These are phyloP conservation scores for Musa itinerans DNA, from an alignment of 176 grass and related monocot genomes.

Conservation along the genomic window DNA sequence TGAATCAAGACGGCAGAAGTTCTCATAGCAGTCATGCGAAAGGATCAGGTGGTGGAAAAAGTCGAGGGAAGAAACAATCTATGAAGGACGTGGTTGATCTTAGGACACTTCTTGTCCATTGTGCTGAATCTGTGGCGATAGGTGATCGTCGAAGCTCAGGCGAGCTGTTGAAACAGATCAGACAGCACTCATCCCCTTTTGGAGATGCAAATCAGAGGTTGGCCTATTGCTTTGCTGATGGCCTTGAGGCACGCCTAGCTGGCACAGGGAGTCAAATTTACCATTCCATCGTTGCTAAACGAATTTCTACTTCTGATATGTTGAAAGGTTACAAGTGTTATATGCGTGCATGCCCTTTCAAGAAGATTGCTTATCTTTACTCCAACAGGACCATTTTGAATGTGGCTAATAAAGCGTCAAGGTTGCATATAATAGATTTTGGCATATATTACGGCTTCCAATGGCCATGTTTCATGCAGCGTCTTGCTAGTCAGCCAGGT, in stretches of 20 bases:
- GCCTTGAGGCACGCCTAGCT: not conserved
- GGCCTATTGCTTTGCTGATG: not conserved
- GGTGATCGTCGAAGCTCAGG: not conserved
- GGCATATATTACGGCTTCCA: conserved; percentile 7
- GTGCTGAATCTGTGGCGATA: not conserved
- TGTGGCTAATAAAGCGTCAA: not conserved
- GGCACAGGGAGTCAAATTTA: conserved; percentile 1
- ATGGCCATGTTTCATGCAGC: conserved; percentile 5
- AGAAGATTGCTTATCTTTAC: not conserved
- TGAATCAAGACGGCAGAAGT: not conserved
- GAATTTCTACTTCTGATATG: not conserved
- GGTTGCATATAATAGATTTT: conserved; percentile 8
- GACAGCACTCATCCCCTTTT: not conserved
- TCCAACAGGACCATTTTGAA: not conserved
- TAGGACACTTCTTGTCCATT: not conserved
- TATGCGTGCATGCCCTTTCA: not conserved
- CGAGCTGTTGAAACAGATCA: not conserved
- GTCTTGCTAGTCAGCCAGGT: not conserved
- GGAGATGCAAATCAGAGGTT: conserved; percentile 1
- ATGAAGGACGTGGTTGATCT: conserved; percentile 1
- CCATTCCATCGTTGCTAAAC: not conserved
- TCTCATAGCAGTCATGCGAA: not conserved
- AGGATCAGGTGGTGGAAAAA: not conserved
- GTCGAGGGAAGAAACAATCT: not conserved
- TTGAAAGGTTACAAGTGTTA: not conserved